Conservation (phyloP, 352 stramenopile species). For the Globisporangium acanthophoron region DNA sequence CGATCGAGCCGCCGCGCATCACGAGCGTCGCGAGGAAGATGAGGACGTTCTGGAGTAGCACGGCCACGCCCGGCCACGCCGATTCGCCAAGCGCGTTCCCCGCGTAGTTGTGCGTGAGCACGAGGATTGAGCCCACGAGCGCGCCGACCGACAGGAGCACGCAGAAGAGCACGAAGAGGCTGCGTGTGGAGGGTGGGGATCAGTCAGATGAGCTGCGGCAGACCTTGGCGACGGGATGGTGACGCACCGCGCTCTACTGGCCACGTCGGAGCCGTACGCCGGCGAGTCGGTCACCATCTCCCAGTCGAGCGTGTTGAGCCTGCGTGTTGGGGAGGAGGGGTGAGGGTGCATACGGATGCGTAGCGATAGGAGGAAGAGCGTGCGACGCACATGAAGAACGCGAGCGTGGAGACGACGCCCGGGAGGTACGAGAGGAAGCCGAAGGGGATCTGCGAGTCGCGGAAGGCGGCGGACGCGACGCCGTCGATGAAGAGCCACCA, state of each 20-base stretch:
- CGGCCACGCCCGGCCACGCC: slow-evolving; percentile 47
- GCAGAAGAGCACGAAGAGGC: slow-evolving; percentile 46
- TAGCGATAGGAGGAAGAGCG: not conserved
- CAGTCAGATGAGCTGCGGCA: not conserved
- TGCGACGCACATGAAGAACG: slow-evolving; percentile 44
- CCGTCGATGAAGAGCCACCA: slow-evolving; percentile 65
- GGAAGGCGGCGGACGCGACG: slow-evolving; percentile 30
- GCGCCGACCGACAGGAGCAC: slow-evolving; percentile 33
- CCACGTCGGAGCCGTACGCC: slow-evolving; percentile 39
- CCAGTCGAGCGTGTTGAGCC: slow-evolving; percentile 61
- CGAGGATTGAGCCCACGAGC: slow-evolving; percentile 41
- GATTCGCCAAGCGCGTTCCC: slow-evolving; percentile 49
- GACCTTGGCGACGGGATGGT: not conserved
- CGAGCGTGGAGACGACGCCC: slow-evolving; percentile 44
- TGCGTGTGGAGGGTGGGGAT: not conserved
- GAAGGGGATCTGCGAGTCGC: slow-evolving; percentile 52
- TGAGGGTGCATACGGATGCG: too few species aligned
- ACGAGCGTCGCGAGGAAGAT: slow-evolving; percentile 52
- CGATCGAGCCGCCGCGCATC: slow-evolving; percentile 48
- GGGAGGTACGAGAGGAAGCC: slow-evolving; percentile 55
- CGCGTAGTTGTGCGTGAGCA: slow-evolving; percentile 59
- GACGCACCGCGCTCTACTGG: slow-evolving; percentile 31
- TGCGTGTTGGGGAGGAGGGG: slow-evolving; percentile 4
- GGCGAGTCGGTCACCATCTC: slow-evolving; percentile 52
- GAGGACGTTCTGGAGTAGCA: slow-evolving; percentile 58